phyloP scores from a whole-genome alignment of 2,329 filamentous ascomycete genomes.

The Leptographium procerum region DNA sequence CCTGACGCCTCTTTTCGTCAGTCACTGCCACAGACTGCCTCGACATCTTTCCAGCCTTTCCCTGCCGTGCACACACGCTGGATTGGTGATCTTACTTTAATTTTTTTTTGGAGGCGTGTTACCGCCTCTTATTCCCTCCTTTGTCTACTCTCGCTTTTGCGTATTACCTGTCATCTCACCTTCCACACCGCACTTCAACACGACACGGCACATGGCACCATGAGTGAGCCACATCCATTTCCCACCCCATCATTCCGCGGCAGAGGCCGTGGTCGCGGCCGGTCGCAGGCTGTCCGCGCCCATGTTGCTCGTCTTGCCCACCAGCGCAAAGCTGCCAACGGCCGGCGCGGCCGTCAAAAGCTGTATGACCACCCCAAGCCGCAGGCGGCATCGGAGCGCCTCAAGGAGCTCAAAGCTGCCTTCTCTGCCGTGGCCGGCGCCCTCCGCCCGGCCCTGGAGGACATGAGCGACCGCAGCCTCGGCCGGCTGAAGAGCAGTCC shows the following conservation, averaged over 20 bases:
- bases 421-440: conserved; percentile 52
- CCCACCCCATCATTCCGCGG: conserved; percentile 11
- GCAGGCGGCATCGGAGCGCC: conserved; percentile 50
- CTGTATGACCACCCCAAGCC: conserved; percentile 41
- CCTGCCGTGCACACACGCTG: not conserved
- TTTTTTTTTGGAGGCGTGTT: no score
- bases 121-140: not conserved
- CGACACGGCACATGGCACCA: conserved; percentile 12
- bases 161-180: not conserved
- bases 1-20: not conserved
- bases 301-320: conserved; percentile 16
- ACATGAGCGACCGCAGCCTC: conserved; percentile 50
- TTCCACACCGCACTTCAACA: not conserved
- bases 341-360: conserved; percentile 41
- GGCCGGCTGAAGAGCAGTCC: conserved; percentile 45
- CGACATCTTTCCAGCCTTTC: not conserved
- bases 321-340: conserved; percentile 24
- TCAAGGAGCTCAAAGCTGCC: conserved; percentile 53
- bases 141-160: not conserved
- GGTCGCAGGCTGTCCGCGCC: conserved; percentile 17
- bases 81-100: not conserved
- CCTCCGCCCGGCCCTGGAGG: conserved; percentile 53
- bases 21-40: not conserved
- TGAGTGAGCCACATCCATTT: conserved; percentile 11
- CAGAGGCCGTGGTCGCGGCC: conserved; percentile 23